Percentiles rank a stretch among this genome's conserved stretches.
Conservation (phyloP, 139 green algal species). For the Picochlorum sp. region DNA sequence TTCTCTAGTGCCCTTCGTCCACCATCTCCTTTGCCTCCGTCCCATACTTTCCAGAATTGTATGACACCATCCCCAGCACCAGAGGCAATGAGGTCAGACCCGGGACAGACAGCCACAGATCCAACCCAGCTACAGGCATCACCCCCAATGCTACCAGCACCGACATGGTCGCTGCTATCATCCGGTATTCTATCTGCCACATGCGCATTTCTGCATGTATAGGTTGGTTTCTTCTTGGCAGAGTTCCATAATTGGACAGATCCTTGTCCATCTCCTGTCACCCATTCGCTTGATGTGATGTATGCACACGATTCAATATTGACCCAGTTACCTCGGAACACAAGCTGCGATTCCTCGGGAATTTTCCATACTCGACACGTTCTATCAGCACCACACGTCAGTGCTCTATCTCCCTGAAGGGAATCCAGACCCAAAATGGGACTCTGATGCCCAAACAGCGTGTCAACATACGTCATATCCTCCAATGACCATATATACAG, state of each 20-base stretch:
- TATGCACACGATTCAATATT: constrained; percentile 56
- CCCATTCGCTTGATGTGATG: constrained; percentile 65
- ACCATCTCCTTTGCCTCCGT: constrained; percentile 6
- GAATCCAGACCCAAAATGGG: constrained; percentile 67
- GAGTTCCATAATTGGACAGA: constrained; percentile 54
- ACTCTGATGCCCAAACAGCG: constrained; percentile 79
- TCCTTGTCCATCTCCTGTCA: constrained; percentile 67
- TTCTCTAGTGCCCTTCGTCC: constrained; percentile 21
- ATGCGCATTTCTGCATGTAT: constrained; percentile 10
- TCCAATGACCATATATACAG: constrained; percentile 92
- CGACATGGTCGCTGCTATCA: not conserved
- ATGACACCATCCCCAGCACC: constrained; percentile 82
- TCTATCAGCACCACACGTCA: constrained; percentile 69
- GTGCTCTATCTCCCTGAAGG: constrained; percentile 56
- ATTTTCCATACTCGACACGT: constrained; percentile 93
- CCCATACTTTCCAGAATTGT: constrained; percentile 61
- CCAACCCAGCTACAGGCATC: constrained; percentile 61
- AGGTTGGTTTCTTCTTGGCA: constrained; percentile 67
- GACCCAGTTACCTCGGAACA: constrained; percentile 60
- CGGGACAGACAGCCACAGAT: constrained; percentile 55
- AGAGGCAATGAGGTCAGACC: constrained; percentile 68
- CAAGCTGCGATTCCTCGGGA: constrained; percentile 91
- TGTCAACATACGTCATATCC: constrained; percentile 90
- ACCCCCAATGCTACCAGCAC: constrained; percentile 23
- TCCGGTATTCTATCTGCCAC: not conserved